Base-by-base conservation (phyloP, 2,329 filamentous ascomycete genomes). In the Alternaria ventricosa region DNA sequence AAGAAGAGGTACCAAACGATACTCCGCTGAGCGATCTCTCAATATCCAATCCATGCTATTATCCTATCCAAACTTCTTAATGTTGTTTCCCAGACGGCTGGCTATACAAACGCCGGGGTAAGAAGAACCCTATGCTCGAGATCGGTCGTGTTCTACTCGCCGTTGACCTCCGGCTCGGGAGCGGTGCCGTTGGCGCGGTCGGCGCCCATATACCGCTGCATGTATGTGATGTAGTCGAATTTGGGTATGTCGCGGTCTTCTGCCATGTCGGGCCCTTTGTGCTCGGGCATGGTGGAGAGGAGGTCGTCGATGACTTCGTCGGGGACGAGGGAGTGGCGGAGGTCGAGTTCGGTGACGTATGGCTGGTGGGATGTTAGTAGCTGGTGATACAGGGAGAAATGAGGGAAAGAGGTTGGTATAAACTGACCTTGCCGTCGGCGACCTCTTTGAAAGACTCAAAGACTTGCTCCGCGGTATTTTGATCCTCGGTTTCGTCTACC, bases 371-470 rank as follows among this genome's bases (percentile, higher is more conserved):
- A 4, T 13, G 60, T 75, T 64, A 75, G 67, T 51, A 47, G 6
- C 7, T 36, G 50, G 11, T 33, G 28, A 5, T 10, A 27, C 12
- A 28, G 13, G 18, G 11, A n/a, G 25, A 27, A 15, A 12, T 55
- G 18, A 20, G 11, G 25, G 30, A 7, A 69, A 41, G 36, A 41
- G n/a, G n/a, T 18, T 4, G 36, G 36, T n/a, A 22, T 50, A 43
- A 46, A 71, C 84, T 71, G 79, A 87, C 86, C 84, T 99, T 99
- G 70, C 96, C 96, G 83, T 99, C 96, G 18, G 96, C 96, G 49
- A 99, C 96, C 82, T 99, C 96, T 61, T 90, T 89, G 88, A 99
- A 99, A 68, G 92, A 96, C 82, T 99, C 95, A 84, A 96, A 98
- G 6, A 99, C 96, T 80, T 99, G 96, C 81, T 98, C 96, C 12